Percentiles rank a stretch among this genome's conserved stretches.
These are phyloP conservation scores for Xylariaceae sp. DNA, from an alignment of 2,329 filamentous ascomycete species.

Conservation along the genomic window DNA sequence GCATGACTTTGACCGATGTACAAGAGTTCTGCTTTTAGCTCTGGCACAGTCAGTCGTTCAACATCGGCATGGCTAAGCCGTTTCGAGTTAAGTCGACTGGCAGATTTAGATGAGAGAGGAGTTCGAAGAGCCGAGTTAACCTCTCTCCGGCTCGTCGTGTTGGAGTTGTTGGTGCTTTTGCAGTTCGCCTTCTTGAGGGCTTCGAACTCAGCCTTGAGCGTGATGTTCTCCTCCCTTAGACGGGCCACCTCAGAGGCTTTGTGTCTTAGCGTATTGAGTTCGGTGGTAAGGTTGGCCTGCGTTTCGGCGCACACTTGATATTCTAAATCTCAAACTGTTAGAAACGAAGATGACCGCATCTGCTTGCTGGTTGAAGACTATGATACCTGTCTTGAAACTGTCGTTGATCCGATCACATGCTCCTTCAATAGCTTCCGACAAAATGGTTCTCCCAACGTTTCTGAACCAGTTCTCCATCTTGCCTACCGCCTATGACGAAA, in stretches of 20 bases:
- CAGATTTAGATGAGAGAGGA: slow-evolving; percentile 29
- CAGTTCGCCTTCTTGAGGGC: slow-evolving; percentile 27
- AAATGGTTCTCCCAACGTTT: slow-evolving; percentile 27
- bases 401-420: slow-evolving; percentile 28
- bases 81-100: slow-evolving; percentile 24
- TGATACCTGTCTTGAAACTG: slow-evolving; percentile 27
- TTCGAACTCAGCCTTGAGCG: slow-evolving; percentile 38
- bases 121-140: slow-evolving; percentile 18
- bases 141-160: slow-evolving; percentile 3
- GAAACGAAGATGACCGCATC: background rate
- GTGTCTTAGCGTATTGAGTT: slow-evolving; percentile 35
- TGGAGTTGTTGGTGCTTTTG: slow-evolving; percentile 8
- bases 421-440: slow-evolving; percentile 29
- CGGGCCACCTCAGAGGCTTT: slow-evolving; percentile 33
- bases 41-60: slow-evolving; percentile 18
- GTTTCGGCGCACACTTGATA: slow-evolving; percentile 18
- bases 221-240: slow-evolving; percentile 42
- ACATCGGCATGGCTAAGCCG: slow-evolving; percentile 15
- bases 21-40: slow-evolving; percentile 34
- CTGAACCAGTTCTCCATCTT: slow-evolving; percentile 33
- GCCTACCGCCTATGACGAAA: background rate
- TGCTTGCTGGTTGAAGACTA: background rate
- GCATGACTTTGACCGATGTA: slow-evolving; percentile 40
- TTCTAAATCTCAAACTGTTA: slow-evolving; percentile 11
- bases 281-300: slow-evolving; percentile 30